These are phyloP conservation scores for Chenopodium formosanum DNA, from an alignment of 148 eudicot genomes.

Conservation along the genomic window DNA sequence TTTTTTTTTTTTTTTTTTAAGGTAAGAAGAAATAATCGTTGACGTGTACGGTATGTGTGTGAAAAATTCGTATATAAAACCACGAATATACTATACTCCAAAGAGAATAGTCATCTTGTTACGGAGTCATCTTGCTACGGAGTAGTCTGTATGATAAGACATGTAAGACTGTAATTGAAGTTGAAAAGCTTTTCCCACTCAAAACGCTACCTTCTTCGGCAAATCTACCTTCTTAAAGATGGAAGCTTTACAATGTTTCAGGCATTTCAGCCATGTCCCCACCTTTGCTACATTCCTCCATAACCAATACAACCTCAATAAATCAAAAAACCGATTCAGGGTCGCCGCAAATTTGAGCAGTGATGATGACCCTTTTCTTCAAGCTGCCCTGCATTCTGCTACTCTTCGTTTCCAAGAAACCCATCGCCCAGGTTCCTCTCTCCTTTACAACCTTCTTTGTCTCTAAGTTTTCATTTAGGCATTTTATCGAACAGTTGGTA, in stretches of 20 bases:
- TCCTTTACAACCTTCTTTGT: not conserved
- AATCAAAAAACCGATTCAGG: not conserved
- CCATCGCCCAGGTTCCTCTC: conserved; percentile 50
- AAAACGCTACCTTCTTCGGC: not conserved
- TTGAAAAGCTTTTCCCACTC: not conserved
- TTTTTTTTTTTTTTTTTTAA: too few species aligned
- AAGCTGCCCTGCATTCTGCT: conserved; percentile 49
- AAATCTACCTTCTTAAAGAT: not conserved
- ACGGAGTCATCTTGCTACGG: too few species aligned
- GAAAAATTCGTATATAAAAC: too few species aligned
- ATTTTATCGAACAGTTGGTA: conserved; percentile 45
- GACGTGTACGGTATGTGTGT: too few species aligned
- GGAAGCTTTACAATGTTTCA: conserved; percentile 4
- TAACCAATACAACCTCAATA: conserved; percentile 2
- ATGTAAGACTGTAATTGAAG: not conserved
- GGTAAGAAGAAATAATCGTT: too few species aligned
- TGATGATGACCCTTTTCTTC: conserved; percentile 45
- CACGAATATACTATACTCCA: too few species aligned
- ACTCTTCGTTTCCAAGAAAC: conserved; percentile 75
- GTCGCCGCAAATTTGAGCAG: conserved; percentile 38
- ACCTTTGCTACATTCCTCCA: not conserved
- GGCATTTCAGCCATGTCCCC: not conserved
- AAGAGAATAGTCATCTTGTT: too few species aligned
- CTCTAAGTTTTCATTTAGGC: conserved; percentile 32
- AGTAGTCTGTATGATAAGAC: not conserved